Base-by-base conservation (phyloP, 148 eudicot species). In the Vaccinium vitisidaea region DNA sequence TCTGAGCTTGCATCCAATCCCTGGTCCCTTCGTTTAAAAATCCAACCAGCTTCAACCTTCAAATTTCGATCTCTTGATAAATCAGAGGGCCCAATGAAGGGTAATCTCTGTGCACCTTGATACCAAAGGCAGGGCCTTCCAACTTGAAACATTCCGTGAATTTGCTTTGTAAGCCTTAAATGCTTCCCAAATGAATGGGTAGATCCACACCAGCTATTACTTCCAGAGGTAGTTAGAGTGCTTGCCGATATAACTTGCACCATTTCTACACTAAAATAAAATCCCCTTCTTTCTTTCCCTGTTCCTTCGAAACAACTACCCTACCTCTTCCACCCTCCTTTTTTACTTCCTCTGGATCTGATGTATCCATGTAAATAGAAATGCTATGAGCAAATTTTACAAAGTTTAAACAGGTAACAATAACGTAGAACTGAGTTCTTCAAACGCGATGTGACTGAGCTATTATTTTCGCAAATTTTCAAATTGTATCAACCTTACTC, bases 1-100 rank as follows among this genome's bases (percentile, higher is more conserved):
- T 97, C 99, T 65, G 86, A 85, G 82, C 90, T 92, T 59, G 98
- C 93, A 55, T 94, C 93, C 77, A 84, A 89, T 4, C 89, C 90
- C 84, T 95, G 90, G 27, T 93, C 92, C 58, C 90, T 90, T 74
- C 98, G 92, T 85, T 80, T 92, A 83, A 97, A 97, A 53, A 90
- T 86, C 98, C 99, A 97, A 78, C 94, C 95, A 81, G 95, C 99
- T 87, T 86, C 83, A 84, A 89, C 93, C 85, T 85, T 94, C 84
- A 84, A 73, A 65, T 82, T 82, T 83, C 91, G 77, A 65, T 83
- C 89, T 59, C 88, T 86, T 52, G 79, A 74, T 54, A 74, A 79
- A 85, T 88, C 83, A 6, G 76, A 65, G 39, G 78, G 91, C 56
- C 90, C 84, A 8, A 82, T 75, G n/a, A 89, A 90, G 18, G 89